These are phyloP conservation scores for Daldinia loculata DNA, from an alignment of 495 filamentous ascomycete species.

Conservation along the genomic window DNA sequence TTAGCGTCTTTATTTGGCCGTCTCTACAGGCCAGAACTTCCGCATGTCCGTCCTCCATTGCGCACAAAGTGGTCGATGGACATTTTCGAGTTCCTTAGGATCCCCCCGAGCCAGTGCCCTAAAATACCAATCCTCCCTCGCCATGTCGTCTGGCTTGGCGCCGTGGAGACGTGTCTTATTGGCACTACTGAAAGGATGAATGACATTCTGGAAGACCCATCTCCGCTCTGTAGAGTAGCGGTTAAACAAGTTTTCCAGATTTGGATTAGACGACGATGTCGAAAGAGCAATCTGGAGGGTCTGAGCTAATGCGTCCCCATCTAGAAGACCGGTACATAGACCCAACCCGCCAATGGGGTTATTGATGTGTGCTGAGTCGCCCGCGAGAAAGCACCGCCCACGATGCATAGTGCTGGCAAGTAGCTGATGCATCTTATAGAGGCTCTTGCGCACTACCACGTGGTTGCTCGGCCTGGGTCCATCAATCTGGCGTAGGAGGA, in stretches of 20 bases:
- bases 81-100: constrained; percentile 9
- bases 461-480: constrained; percentile 17
- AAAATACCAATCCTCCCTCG: constrained; percentile 27
- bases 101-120: constrained; percentile 13
- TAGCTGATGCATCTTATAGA: constrained; percentile 28
- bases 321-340: constrained; percentile 20
- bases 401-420: constrained; percentile 25
- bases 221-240: constrained; percentile 21
- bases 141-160: constrained; percentile 16
- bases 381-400: constrained; percentile 22
- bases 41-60: constrained; percentile 18
- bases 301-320: constrained; percentile 17
- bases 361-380: constrained; percentile 20
- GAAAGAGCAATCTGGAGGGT: constrained; percentile 14
- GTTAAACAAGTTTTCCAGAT: constrained; percentile 4
- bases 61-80: constrained; percentile 13
- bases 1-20: not conserved
- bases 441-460: constrained; percentile 17
- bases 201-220: constrained; percentile 22
- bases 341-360: constrained; percentile 21
- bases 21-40: constrained; percentile 1
- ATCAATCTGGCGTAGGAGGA: constrained; percentile 19
- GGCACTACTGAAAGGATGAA: constrained; percentile 21
- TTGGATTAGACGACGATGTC: not conserved
- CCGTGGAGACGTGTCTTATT: constrained; percentile 20